Evolutionary conservation across 2,329 filamentous ascomycete species (phyloP), one percentile per base, ranked within the genome.

Genomic region (Bipolaris sorokiniana): DNA sequence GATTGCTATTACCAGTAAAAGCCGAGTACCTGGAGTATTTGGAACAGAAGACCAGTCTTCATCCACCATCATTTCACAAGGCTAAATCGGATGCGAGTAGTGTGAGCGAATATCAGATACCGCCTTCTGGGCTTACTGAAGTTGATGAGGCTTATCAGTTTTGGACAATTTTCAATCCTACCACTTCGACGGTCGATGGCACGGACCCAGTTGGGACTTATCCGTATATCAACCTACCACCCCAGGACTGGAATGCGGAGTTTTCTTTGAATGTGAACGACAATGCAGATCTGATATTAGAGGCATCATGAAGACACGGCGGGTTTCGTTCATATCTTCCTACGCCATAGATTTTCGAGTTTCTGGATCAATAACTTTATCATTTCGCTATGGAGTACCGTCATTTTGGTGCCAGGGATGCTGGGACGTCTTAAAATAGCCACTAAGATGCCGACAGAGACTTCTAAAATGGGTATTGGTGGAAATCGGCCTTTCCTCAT

Each of bases 1-100:
- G 71, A 48, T 60, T 72, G 7, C 51, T 76, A 7, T 54, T 58
- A 4, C 72, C 70, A 3, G 62, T 72, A 22, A 74, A 70, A 54
- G 70, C 72, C 28, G 73, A 75, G 16, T 76, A 75, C 45, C 40
- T 63, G 7, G 72, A 75, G 7, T 72, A 73, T 41, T 53, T 75
- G 36, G 59, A 64, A 3, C 68, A 70, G n/a, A 73, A 70, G 47
- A 57, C 64, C n/a, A 68, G 50, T n/a, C 51, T 66, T 16, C 52
- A 57, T 13, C 60, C 64, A 10, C 54, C 62, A 26, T 44, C 54
- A 15, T 55, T 58, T 9, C 61, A 51, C 1, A 48, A 56, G 15
- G 48, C 47, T 40, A 18, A 46, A 20, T 51, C 56, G 7, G 58
- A 58, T 23, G 18, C 58, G 20, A 31, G 51, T 42, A 61, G 48